A percentile compares a stretch with the other conserved stretches of the same genome.
These are phyloP conservation scores for Microcyclospora tardicrescens DNA, from an alignment of 2,329 filamentous ascomycete species.

Conservation along the genomic window DNA sequence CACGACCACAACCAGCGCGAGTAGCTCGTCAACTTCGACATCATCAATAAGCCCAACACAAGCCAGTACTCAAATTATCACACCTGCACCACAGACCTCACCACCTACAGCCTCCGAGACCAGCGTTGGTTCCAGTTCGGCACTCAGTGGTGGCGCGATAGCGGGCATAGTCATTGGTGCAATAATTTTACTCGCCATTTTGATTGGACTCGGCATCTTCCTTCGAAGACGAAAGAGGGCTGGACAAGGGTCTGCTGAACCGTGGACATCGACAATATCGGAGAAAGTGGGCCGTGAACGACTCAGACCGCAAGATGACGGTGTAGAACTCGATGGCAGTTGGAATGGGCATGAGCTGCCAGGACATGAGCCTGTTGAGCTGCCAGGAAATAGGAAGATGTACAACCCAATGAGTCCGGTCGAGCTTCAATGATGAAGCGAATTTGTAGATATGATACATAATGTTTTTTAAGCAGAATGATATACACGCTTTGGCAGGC, in stretches of 20 bases:
- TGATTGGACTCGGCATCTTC: neutral
- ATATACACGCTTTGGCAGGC: neutral
- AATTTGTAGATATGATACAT: neutral
- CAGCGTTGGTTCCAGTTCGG: neutral
- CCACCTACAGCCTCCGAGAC: neutral
- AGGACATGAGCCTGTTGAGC: neutral
- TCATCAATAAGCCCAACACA: neutral
- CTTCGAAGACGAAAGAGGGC: neutral
- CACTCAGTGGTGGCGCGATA: neutral
- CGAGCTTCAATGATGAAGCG: neutral
- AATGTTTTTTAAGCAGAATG: neutral
- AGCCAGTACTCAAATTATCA: neutral
- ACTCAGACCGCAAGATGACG: neutral
- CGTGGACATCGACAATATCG: neutral
- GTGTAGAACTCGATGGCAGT: neutral
- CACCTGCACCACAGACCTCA: neutral
- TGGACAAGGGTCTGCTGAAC: neutral
- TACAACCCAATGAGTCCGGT: neutral
- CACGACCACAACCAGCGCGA: constrained; percentile 3
- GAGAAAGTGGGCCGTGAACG: neutral
- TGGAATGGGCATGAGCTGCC: neutral
- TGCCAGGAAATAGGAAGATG: neutral
- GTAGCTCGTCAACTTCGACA: neutral
- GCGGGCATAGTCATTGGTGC: neutral
- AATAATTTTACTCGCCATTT: neutral